These are phyloP conservation scores for Hemileccinum impolitum DNA, from an alignment of 768 basidiomycete species.

Conservation along the genomic window DNA sequence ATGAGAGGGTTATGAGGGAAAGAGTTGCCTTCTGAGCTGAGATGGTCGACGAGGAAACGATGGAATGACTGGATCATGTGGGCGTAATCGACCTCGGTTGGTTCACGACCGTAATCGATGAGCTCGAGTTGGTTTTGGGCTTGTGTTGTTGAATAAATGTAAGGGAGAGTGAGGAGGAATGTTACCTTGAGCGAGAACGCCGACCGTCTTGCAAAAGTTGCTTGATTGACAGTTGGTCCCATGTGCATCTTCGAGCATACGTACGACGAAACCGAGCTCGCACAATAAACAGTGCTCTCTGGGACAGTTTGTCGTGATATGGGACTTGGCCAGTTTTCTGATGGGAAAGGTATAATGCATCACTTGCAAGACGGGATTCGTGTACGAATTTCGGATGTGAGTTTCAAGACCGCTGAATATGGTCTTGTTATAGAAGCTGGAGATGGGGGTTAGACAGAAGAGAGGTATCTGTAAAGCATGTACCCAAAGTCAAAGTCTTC, in stretches of 20 bases:
- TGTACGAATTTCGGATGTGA: slow-evolving; percentile 96
- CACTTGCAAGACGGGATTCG: slow-evolving; percentile 86
- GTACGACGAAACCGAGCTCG: slow-evolving; percentile 89
- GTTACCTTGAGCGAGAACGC: slow-evolving; percentile 80
- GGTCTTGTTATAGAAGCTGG: slow-evolving; percentile 92
- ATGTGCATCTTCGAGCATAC: slow-evolving; percentile 93
- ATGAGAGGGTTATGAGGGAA: slow-evolving; percentile 61
- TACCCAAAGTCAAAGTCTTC: slow-evolving; percentile 99
- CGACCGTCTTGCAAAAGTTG: slow-evolving; percentile 95
- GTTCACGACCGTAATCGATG: slow-evolving; percentile 82
- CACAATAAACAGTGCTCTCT: slow-evolving; percentile 93
- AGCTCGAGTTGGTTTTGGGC: slow-evolving; percentile 80
- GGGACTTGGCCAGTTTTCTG: slow-evolving; percentile 80
- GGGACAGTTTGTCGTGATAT: slow-evolving; percentile 84
- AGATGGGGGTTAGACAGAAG: neutral
- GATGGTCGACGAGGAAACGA: slow-evolving; percentile 85
- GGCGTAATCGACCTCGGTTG: slow-evolving; percentile 70
- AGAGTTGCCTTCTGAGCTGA: slow-evolving; percentile 69
- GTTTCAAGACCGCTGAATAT: slow-evolving; percentile 90
- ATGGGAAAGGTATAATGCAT: slow-evolving; percentile 83
- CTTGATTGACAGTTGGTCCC: slow-evolving; percentile 95
- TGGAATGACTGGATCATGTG: slow-evolving; percentile 94
- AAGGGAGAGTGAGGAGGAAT: slow-evolving; percentile 1
- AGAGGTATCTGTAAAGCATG: slow-evolving; percentile 13
- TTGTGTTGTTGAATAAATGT: slow-evolving; percentile 22